These are phyloP conservation scores for Aspergillus sp. DNA, from an alignment of 2,329 filamentous ascomycete species.

Conservation along the genomic window DNA sequence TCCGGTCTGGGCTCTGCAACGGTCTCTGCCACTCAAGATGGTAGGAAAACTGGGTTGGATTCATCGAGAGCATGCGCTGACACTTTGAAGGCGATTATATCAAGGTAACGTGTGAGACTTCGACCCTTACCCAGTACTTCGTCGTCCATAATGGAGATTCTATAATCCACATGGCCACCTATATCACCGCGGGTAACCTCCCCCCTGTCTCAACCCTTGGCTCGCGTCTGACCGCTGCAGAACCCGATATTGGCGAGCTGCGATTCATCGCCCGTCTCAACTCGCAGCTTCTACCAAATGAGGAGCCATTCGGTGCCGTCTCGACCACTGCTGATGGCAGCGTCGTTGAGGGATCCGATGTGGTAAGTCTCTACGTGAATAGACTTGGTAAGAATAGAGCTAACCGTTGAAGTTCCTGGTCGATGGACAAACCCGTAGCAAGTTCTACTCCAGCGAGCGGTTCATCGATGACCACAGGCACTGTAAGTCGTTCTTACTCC, in stretches of 20 bases:
- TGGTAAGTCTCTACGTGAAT: conserved; percentile 31
- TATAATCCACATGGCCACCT: conserved; percentile 61
- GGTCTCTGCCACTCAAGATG: conserved; percentile 49
- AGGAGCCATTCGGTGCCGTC: conserved; percentile 55
- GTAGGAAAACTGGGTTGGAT: conserved; percentile 7
- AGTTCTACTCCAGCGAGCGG: conserved; percentile 69
- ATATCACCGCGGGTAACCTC: conserved; percentile 51
- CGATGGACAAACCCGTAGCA: conserved; percentile 62
- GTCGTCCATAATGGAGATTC: conserved; percentile 61
- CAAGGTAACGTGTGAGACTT: conserved; percentile 61
- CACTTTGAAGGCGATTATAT: conserved; percentile 44
- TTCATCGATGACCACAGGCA: conserved; percentile 68
- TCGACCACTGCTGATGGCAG: conserved; percentile 55
- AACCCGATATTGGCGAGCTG: conserved; percentile 59
- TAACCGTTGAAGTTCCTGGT: conserved; percentile 49
- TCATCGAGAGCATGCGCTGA: not conserved
- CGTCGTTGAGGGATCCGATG: conserved; percentile 58
- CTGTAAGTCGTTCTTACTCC: conserved; percentile 39
- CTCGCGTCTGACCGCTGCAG: conserved; percentile 18
- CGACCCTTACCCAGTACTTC: conserved; percentile 64
- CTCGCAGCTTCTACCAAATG: conserved; percentile 49
- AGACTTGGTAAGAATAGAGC: not conserved
- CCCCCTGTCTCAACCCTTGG: not conserved
- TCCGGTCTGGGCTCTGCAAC: conserved; percentile 60
- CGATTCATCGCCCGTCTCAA: conserved; percentile 65